A percentile compares a stretch with the other conserved stretches of the same genome.
Conservation (phyloP, 306 rosid species). For the Canavalia ensiformis region DNA sequence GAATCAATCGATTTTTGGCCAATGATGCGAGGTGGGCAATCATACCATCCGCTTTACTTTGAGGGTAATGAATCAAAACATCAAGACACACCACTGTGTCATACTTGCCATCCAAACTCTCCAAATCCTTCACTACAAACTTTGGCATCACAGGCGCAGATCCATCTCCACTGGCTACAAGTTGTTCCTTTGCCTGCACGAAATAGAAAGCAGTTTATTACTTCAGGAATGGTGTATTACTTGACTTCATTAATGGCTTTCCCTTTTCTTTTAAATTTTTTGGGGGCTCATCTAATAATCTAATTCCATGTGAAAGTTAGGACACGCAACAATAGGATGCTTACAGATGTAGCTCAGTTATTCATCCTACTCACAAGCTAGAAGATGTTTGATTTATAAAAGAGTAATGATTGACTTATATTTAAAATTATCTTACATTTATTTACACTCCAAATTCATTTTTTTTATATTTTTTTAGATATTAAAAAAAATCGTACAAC, state of each 20-base stretch:
- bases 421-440: no score
- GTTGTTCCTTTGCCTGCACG: constrained; percentile 76
- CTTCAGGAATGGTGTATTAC: neutral
- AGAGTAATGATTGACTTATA: no score
- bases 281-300: no score
- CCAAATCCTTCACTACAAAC: constrained; percentile 85
- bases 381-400: no score
- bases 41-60: constrained; percentile 90
- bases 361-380: neutral
- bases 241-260: neutral
- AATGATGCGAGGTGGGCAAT: constrained; percentile 88
- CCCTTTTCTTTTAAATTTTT: neutral
- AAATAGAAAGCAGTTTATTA: neutral
- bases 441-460: no score
- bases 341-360: neutral
- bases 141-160: constrained; percentile 62
- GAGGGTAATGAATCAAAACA: constrained; percentile 94
- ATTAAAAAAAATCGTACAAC: no score
- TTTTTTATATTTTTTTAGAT: no score
- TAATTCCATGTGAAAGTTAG: no score
- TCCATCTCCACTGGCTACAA: constrained; percentile 52
- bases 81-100: constrained; percentile 85
- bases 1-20: constrained; percentile 79
- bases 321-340: no score
- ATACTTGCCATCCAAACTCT: constrained; percentile 87